Conservation (phyloP, 1,139 yeast species). For the Candida sp. region DNA sequence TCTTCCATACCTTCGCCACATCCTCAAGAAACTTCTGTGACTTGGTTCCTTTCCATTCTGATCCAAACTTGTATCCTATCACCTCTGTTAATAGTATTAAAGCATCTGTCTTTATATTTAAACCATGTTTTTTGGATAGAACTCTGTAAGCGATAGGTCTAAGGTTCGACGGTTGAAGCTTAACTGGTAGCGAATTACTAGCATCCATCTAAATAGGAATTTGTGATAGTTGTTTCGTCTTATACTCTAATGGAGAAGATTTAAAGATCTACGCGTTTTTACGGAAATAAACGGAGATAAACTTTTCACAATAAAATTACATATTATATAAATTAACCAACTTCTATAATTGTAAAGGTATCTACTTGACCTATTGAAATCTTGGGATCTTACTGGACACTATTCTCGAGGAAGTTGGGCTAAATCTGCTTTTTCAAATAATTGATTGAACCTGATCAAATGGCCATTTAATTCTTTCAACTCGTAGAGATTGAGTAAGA, state of each 20-base stretch:
- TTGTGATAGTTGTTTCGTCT: too few relatives aligned
- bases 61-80: slow-evolving; percentile 75
- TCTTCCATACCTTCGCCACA: slow-evolving; percentile 81
- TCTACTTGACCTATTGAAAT: too few relatives aligned
- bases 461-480: not conserved
- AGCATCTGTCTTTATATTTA: slow-evolving; percentile 87
- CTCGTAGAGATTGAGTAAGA: not conserved
- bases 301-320: too few relatives aligned
- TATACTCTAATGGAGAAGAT: too few relatives aligned
- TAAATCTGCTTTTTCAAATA: not conserved
- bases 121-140: slow-evolving; percentile 87
- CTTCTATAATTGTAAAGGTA: too few relatives aligned
- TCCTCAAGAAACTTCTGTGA: slow-evolving; percentile 73
- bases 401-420: not conserved
- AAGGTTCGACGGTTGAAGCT: slow-evolving; percentile 73
- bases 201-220: slow-evolving; percentile 1
- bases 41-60: slow-evolving; percentile 75
- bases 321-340: too few relatives aligned
- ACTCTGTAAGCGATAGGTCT: slow-evolving; percentile 91
- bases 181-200: slow-evolving; percentile 53
- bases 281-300: too few relatives aligned
- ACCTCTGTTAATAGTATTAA: slow-evolving; percentile 66
- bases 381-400: too few relatives aligned
- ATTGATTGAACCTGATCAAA: not conserved
- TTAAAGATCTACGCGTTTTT: slow-evolving; percentile 8